Evolutionary conservation across 208 protist genomes (phyloP).

Genomic region (Crithidia expoeki): DNA sequence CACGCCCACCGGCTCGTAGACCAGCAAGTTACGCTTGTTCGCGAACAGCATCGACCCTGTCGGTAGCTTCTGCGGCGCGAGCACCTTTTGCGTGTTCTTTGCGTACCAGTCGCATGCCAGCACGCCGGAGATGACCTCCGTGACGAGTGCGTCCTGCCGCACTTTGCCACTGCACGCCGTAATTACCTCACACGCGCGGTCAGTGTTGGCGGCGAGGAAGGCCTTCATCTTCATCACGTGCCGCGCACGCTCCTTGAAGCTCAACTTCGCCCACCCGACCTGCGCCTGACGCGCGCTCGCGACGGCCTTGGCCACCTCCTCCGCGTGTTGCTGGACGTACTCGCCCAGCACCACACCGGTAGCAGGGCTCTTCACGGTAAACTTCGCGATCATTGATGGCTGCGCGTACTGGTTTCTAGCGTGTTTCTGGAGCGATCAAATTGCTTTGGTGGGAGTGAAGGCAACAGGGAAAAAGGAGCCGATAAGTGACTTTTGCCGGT

Average conservation of each 20-base stretch:
- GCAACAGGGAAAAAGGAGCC: no score
- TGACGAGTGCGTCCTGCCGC: slow-evolving; percentile 72
- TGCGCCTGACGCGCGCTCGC: slow-evolving; percentile 57
- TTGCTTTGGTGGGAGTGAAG: no score
- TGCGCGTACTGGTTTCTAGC: no score
- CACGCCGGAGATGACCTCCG: slow-evolving; percentile 71
- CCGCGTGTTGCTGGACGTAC: slow-evolving; percentile 19
- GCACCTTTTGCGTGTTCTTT: slow-evolving; percentile 52
- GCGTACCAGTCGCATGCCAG: slow-evolving; percentile 83
- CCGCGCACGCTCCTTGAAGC: slow-evolving; percentile 55
- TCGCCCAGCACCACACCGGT: slow-evolving; percentile 53
- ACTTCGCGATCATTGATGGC: slow-evolving; percentile 24
- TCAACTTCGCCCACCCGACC: slow-evolving; percentile 53
- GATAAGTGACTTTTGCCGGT: background rate
- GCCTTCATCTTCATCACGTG: slow-evolving; percentile 58
- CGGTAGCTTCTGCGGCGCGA: slow-evolving; percentile 49
- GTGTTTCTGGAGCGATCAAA: no score
- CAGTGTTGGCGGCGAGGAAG: slow-evolving; percentile 66
- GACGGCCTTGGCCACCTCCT: slow-evolving; percentile 44
- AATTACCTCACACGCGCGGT: slow-evolving; percentile 56
- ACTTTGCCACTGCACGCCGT: slow-evolving; percentile 68
- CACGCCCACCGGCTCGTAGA: slow-evolving; percentile 82
- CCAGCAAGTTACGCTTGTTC: slow-evolving; percentile 81
- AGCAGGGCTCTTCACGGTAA: slow-evolving; percentile 66
- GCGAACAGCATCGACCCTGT: slow-evolving; percentile 63